Conservation (phyloP, 163 green algal species). For the Chlamydomonas reinhardtii region DNA sequence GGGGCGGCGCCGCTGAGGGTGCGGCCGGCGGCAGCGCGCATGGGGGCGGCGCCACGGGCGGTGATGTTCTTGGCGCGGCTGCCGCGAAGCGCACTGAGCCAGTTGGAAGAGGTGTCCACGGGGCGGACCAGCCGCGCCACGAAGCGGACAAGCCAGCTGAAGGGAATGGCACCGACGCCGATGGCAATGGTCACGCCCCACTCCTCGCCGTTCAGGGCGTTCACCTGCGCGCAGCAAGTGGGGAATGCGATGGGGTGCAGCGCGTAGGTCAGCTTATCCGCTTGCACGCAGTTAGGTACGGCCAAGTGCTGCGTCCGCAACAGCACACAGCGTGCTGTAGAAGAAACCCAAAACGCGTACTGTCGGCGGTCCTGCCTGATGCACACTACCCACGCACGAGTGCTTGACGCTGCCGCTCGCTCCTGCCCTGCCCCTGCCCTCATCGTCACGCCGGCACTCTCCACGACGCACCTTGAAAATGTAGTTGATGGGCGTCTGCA, state of each 20-base stretch:
- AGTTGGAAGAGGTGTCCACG: not conserved
- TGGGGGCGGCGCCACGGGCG: conserved; percentile 1
- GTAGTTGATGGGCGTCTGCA: conserved; percentile 59
- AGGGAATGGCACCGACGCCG: conserved; percentile 41
- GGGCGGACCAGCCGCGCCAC: too few relatives aligned
- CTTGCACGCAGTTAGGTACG: not conserved
- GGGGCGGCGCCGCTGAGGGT: not conserved
- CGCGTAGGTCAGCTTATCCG: not conserved
- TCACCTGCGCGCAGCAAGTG: too few relatives aligned
- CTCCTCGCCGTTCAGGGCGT: conserved; percentile 38
- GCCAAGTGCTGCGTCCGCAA: too few relatives aligned
- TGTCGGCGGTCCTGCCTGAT: too few relatives aligned
- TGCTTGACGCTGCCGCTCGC: too few relatives aligned
- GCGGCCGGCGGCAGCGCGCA: conserved; percentile 18
- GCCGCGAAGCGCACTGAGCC: too few relatives aligned
- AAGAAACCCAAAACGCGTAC: too few relatives aligned
- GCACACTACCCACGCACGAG: too few relatives aligned
- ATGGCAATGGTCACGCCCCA: conserved; percentile 43
- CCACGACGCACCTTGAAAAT: conserved; percentile 42
- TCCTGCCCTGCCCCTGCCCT: conserved; percentile 43
- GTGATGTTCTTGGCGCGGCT: not conserved
- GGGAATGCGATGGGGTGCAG: too few relatives aligned
- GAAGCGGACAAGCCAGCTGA: not conserved
- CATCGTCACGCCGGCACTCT: too few relatives aligned
- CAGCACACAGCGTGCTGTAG: too few relatives aligned